Evolutionary conservation across 192 early-diverging fungal species (phyloP).

Genomic region (Mortierella antarctica): DNA sequence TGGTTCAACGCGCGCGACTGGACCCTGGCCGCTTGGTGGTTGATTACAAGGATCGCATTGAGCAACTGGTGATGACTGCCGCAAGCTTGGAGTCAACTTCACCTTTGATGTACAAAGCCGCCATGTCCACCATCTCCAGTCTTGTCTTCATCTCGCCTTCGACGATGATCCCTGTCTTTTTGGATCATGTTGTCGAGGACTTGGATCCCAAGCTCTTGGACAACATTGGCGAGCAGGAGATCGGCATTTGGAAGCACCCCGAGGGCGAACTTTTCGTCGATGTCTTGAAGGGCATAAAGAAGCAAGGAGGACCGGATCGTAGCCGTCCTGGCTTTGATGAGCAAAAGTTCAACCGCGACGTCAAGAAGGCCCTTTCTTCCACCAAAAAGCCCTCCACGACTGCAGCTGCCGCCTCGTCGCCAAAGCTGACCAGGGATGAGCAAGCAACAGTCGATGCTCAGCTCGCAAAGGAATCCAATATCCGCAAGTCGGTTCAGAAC

Average conservation of each 20-base stretch:
- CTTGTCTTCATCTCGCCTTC: slow-evolving; percentile 70
- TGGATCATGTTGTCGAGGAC: slow-evolving; percentile 58
- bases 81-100: slow-evolving; percentile 54
- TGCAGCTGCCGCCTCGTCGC: slow-evolving; percentile 17
- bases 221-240: slow-evolving; percentile 67
- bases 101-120: slow-evolving; percentile 69
- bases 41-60: slow-evolving; percentile 52
- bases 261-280: slow-evolving; percentile 77
- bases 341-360: slow-evolving; percentile 83
- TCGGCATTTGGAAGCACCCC: slow-evolving; percentile 77
- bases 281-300: slow-evolving; percentile 68
- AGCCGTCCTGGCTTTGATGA: slow-evolving; percentile 69
- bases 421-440: slow-evolving; percentile 81
- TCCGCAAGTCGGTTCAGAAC: slow-evolving; percentile 72
- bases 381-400: slow-evolving; percentile 66
- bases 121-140: slow-evolving; percentile 69
- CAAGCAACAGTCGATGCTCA: slow-evolving; percentile 77
- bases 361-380: slow-evolving; percentile 74
- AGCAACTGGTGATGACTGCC: slow-evolving; percentile 57
- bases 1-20: slow-evolving; percentile 79
- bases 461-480: slow-evolving; percentile 74
- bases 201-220: slow-evolving; percentile 63
- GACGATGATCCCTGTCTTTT: slow-evolving; percentile 57
- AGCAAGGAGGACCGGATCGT: slow-evolving; percentile 56
- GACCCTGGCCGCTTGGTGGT: slow-evolving; percentile 74